Evolutionary conservation across 176 grass and related monocot genomes (phyloP).

Genomic region (Carex kokanica): DNA sequence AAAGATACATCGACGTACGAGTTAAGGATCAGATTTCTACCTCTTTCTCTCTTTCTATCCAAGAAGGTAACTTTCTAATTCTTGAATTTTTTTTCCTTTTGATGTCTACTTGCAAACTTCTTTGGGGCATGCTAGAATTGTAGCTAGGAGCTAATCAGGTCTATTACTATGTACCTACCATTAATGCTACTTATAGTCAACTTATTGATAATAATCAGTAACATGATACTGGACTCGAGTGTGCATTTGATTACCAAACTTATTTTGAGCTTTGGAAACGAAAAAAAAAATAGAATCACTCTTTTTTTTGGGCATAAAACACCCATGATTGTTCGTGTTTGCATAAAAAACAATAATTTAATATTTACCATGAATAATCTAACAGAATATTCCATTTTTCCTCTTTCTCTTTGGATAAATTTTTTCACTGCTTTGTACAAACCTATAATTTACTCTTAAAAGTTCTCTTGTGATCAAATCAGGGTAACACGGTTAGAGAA

Average conservation of each 20-base stretch:
- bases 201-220: neutral
- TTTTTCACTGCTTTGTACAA: neutral
- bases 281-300: neutral
- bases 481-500: neutral
- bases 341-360: neutral
- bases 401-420: neutral
- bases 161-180: neutral
- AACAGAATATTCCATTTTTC: neutral
- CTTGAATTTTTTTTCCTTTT: neutral
- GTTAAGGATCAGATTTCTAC: constrained; percentile 59
- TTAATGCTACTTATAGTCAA: neutral
- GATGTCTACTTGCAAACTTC: neutral
- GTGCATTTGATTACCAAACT: neutral
- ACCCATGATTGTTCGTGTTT: neutral
- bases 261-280: neutral
- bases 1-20: constrained; percentile 78
- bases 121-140: neutral
- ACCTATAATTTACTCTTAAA: neutral
- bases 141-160: neutral
- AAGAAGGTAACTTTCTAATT: constrained; percentile 51
- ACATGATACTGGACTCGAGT: neutral
- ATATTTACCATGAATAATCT: neutral
- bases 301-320: neutral
- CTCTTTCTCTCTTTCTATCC: constrained; percentile 65
- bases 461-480: neutral